Evolutionary conservation across 2,329 filamentous ascomycete genomes (phyloP), one percentile per base, ranked within the genome.

Genomic region (Dothideomycetes sp.): DNA sequence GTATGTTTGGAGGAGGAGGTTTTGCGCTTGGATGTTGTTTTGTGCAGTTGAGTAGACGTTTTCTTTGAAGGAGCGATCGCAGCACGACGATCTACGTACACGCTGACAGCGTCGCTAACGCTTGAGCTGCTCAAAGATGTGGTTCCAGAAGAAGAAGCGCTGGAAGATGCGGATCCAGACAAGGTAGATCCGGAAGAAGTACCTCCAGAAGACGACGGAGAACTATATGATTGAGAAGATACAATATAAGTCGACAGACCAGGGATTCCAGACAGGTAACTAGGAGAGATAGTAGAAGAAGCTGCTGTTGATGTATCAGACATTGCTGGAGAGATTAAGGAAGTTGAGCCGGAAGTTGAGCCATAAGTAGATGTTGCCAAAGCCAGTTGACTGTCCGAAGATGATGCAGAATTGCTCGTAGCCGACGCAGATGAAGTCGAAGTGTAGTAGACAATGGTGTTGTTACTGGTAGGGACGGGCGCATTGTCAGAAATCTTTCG

Each of bases 401-500:
- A 31, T 20, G 28, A 30, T 15, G 28, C 28, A 20, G 40, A 37
- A 17, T 20, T 43, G 22, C 19, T 37, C 33, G 20, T 37, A 9
- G 32, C 16, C 4, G 25, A 13, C 7, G 17, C 18, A 4, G 27
- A 27, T 2, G 34, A n/a, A 9, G 13, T 37, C 2, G 32, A 27
- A 12, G 20, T 34, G 5, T 35, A 25, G 13, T 43, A 37, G 12
- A 43, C 27, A 2, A 27, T 20, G 2, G 33, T 43, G 13, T 37
- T 35, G 22, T 35, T 28, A 12, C 40, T 35, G 19, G 40, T 43
- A 7, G 33, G 32, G 3, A 35, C 33, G 10, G 40, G 40, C 8
- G 32, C 27, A 9, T 37, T 37, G 7, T 36, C 33, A 12, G 40
- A 43, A 3, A 37, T 30, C 8, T 24, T 31, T 11, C 31, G 33